phyloP scores from a whole-genome alignment of 805 yeast genomes.

The Candida chilensis region DNA sequence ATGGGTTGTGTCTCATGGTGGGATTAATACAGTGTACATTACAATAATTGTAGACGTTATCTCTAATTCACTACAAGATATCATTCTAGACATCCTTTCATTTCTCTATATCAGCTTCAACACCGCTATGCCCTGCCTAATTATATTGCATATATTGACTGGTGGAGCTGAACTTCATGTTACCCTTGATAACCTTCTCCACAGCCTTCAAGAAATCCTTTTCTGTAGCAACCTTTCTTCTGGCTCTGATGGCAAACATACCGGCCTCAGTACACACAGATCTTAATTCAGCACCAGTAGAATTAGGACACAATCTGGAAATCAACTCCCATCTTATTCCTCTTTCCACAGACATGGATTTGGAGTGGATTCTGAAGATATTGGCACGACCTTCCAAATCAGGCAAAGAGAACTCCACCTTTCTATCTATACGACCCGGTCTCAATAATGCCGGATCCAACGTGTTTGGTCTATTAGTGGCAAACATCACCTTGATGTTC shows the following conservation, averaged over 20 bases:
- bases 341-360: slow-evolving; percentile 96
- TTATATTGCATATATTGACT: slow-evolving; percentile 98
- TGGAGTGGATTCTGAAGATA: slow-evolving; percentile 93
- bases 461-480: slow-evolving; percentile 97
- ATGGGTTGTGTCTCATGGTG: slow-evolving; percentile 98
- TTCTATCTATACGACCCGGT: slow-evolving; percentile 98
- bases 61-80: slow-evolving; percentile 1
- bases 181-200: slow-evolving; percentile 97
- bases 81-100: slow-evolving; percentile 1
- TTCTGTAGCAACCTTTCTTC: slow-evolving; percentile 97
- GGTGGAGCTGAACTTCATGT: slow-evolving; percentile 94
- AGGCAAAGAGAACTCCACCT: slow-evolving; percentile 94
- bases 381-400: slow-evolving; percentile 97
- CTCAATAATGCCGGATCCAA: slow-evolving; percentile 95
- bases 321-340: slow-evolving; percentile 98
- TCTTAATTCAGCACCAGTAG: slow-evolving; percentile 97
- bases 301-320: slow-evolving; percentile 94
- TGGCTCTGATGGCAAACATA: slow-evolving; percentile 97
- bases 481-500: slow-evolving; percentile 98
- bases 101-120: background rate
- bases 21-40: slow-evolving; percentile 38
- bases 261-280: slow-evolving; percentile 99
- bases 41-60: slow-evolving; percentile 1
- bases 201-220: slow-evolving; percentile 97
- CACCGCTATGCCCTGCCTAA: too few relatives aligned